Evolutionary conservation across 805 yeast genomes (phyloP).

Genomic region (Clavispora carvajalis): DNA sequence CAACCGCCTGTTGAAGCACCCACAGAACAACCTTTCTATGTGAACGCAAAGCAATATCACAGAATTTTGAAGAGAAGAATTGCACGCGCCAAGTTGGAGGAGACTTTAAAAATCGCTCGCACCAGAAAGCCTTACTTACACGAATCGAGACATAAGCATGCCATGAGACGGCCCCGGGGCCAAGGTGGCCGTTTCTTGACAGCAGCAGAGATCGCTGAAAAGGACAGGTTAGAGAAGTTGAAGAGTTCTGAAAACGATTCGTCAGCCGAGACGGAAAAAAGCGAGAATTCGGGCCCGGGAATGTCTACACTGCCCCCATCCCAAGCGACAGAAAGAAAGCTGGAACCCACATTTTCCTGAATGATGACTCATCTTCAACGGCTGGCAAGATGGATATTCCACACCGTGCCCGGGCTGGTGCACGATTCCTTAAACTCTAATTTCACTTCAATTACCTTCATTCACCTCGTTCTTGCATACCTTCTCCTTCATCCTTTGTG

Average conservation of each 20-base stretch:
- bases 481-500: background rate
- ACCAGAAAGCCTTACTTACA: constrained; percentile 92
- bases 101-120: constrained; percentile 76
- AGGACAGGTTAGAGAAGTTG: constrained; percentile 36
- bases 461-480: background rate
- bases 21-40: constrained; percentile 89
- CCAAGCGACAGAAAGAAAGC: background rate
- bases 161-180: constrained; percentile 98
- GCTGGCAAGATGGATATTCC: background rate
- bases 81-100: constrained; percentile 91
- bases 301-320: background rate
- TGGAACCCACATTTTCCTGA: background rate
- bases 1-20: constrained; percentile 13
- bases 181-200: constrained; percentile 97
- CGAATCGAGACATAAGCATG: constrained; percentile 97
- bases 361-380: background rate
- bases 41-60: constrained; percentile 96
- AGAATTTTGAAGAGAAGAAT: constrained; percentile 88
- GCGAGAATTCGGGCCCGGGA: background rate
- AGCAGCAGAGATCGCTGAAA: constrained; percentile 63
- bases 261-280: background rate
- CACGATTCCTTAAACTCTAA: background rate
- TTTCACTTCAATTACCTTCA: background rate
- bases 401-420: background rate
- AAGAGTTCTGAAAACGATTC: constrained; percentile 23